Percentiles rank a stretch among this genome's conserved stretches.
phyloP scores from a whole-genome alignment of 495 filamentous ascomycete genomes.

The Penicillium soppii region DNA sequence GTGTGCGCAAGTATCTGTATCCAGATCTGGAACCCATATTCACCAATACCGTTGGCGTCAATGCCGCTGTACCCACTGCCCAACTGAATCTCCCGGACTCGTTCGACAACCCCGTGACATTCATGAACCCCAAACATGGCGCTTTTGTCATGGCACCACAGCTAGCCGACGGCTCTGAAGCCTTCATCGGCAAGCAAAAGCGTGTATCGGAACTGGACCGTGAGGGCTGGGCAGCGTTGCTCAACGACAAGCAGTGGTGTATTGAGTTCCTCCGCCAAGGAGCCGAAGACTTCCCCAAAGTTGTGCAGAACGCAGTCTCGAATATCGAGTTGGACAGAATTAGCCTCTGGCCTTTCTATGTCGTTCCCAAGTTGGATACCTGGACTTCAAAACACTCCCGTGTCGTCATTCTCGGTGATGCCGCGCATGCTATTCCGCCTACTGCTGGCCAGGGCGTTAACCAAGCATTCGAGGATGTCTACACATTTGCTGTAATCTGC shows the following conservation, averaged over 20 bases:
- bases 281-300: conserved; percentile 28
- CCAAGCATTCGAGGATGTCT: conserved; percentile 44
- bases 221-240: conserved; percentile 33
- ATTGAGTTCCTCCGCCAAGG: conserved; percentile 30
- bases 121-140: conserved; percentile 37
- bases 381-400: conserved; percentile 35
- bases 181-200: conserved; percentile 43
- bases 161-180: conserved; percentile 40
- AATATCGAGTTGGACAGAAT: conserved; percentile 25
- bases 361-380: conserved; percentile 33
- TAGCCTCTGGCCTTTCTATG: conserved; percentile 44
- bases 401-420: conserved; percentile 45
- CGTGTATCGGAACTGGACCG: conserved; percentile 29
- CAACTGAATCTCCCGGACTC: conserved; percentile 20
- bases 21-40: conserved; percentile 29
- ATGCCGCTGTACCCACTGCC: conserved; percentile 23
- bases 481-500: conserved; percentile 22
- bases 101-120: conserved; percentile 42
- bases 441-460: conserved; percentile 43
- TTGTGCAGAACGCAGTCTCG: conserved; percentile 35
- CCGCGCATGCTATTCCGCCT: conserved; percentile 49
- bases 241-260: conserved; percentile 34
- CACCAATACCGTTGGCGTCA: conserved; percentile 28
- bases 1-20: conserved; percentile 38
- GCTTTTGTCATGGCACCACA: conserved; percentile 50